Conservation (phyloP, 2,329 filamentous ascomycete genomes). For the Hypoxylon sp. region DNA sequence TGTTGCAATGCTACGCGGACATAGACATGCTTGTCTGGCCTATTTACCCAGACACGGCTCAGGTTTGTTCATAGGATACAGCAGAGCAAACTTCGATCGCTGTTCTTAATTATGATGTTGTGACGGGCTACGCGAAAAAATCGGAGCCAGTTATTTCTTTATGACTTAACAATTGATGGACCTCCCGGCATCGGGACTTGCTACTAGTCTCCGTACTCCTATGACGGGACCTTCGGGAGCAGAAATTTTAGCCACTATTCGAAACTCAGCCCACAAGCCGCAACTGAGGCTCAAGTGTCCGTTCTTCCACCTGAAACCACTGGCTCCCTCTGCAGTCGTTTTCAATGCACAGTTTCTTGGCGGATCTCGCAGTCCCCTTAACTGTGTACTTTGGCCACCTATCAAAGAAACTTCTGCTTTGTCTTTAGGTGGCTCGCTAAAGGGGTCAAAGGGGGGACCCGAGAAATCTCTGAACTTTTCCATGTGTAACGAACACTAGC, state of each 20-base stretch:
- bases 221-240: constrained; percentile 15
- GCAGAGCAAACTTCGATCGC: background rate
- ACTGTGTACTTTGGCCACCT: constrained; percentile 1
- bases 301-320: constrained; percentile 43
- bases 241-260: constrained; percentile 32
- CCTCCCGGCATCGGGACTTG: constrained; percentile 22
- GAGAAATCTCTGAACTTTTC: constrained; percentile 4
- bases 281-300: constrained; percentile 37
- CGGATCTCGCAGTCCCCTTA: constrained; percentile 10
- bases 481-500: background rate
- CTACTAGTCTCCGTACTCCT: constrained; percentile 15
- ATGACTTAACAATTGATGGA: constrained; percentile 14
- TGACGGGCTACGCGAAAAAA: constrained; percentile 25
- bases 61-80: constrained; percentile 6
- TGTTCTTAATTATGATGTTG: constrained; percentile 16
- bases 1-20: constrained; percentile 28
- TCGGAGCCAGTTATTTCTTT: constrained; percentile 15
- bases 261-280: constrained; percentile 32
- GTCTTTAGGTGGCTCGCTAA: constrained; percentile 5
- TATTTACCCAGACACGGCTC: constrained; percentile 20
- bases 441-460: background rate
- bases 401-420: constrained; percentile 7
- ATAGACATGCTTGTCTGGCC: constrained; percentile 21
- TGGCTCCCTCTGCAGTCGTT: constrained; percentile 27
- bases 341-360: constrained; percentile 24